Percentiles rank a stretch among this genome's conserved stretches.
phyloP scores from a whole-genome alignment of 768 basidiomycete genomes.

The Phanerodontia chrysosporium region DNA sequence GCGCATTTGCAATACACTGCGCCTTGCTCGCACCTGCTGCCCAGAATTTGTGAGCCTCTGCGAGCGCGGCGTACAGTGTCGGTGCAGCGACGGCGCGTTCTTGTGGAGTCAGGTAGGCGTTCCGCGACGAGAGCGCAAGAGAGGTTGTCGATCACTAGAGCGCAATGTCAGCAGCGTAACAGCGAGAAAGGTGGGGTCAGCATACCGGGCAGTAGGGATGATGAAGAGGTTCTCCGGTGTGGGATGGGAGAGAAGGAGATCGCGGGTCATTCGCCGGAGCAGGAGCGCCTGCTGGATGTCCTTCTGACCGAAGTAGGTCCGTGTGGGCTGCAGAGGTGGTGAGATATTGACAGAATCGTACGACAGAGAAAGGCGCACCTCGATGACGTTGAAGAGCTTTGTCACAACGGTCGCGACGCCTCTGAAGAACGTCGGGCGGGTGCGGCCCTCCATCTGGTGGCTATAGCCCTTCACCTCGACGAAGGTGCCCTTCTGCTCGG shows the following conservation, averaged over 20 bases:
- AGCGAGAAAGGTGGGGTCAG: background rate
- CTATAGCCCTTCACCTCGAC: slow-evolving; percentile 89
- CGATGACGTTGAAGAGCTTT: slow-evolving; percentile 90
- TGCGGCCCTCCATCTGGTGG: slow-evolving; percentile 89
- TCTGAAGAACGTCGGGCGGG: slow-evolving; percentile 87
- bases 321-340: slow-evolving; percentile 60
- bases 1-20: slow-evolving; percentile 44
- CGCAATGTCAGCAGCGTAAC: background rate
- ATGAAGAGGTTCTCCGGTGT: slow-evolving; percentile 73
- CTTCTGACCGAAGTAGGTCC: slow-evolving; percentile 95
- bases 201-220: slow-evolving; percentile 71
- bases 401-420: slow-evolving; percentile 94
- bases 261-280: slow-evolving; percentile 70
- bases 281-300: slow-evolving; percentile 96
- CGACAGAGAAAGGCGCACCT: slow-evolving; percentile 45
- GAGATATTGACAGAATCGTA: background rate
- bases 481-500: slow-evolving; percentile 80
- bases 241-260: slow-evolving; percentile 81
- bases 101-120: slow-evolving; percentile 65
- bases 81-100: slow-evolving; percentile 65
- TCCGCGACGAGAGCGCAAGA: slow-evolving; percentile 89
- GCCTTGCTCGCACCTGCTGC: slow-evolving; percentile 42
- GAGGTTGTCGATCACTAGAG: slow-evolving; percentile 44
- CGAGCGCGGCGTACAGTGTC: slow-evolving; percentile 66
- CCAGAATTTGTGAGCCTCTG: slow-evolving; percentile 55